Percentiles rank a stretch among this genome's conserved stretches.
phyloP scores from a whole-genome alignment of 73 alveolate genomes.

The Paramecium sonneborni region DNA sequence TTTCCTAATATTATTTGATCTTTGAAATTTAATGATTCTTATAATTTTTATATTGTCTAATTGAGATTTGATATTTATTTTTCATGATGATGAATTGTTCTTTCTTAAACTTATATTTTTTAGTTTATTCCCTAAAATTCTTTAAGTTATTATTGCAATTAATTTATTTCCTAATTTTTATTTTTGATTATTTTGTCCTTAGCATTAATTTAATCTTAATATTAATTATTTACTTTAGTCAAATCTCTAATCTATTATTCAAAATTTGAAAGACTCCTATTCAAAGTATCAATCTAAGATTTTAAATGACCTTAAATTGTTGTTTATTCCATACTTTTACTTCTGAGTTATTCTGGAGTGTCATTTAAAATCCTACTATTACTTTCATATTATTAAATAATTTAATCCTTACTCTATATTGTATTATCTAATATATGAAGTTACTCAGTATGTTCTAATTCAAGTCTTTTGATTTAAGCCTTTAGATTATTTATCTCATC shows the following conservation, averaged over 20 bases:
- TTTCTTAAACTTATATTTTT: background rate
- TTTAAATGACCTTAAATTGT: conserved; percentile 15
- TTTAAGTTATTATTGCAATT: background rate
- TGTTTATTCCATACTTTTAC: background rate
- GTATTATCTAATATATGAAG: conserved; percentile 8
- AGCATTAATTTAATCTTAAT: background rate
- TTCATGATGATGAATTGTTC: background rate
- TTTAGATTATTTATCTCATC: background rate
- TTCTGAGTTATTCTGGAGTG: background rate
- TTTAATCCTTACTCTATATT: background rate
- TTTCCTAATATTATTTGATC: background rate
- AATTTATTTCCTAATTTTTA: background rate
- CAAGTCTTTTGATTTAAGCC: background rate
- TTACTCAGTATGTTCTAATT: background rate
- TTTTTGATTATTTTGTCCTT: background rate
- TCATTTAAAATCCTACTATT: conserved; percentile 5
- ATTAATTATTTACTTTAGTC: background rate
- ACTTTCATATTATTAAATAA: background rate
- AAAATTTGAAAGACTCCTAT: background rate
- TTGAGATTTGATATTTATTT: background rate
- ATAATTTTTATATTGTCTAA: background rate
- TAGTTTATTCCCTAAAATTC: background rate
- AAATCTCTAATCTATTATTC: background rate
- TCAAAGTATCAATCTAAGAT: background rate
- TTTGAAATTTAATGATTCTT: background rate